Conservation (phyloP, 148 eudicot genomes). For the Tetragonia tetragonoides region DNA sequence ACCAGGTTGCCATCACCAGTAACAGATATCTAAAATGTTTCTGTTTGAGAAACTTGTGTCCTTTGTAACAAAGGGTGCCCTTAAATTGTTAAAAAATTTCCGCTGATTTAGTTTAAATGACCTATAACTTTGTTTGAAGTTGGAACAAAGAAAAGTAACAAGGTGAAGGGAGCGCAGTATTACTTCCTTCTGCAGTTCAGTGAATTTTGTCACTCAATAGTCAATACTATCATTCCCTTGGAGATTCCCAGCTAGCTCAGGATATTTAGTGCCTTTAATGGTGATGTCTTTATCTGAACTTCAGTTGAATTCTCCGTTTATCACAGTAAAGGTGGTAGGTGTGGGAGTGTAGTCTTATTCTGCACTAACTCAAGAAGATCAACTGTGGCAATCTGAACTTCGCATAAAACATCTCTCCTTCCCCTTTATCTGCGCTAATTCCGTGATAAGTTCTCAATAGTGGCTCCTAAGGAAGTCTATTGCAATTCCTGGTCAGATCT, state of each 20-base stretch:
- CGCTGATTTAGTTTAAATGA: background rate
- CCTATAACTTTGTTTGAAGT: background rate
- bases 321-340: background rate
- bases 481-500: no score
- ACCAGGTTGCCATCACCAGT: background rate
- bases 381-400: no score
- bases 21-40: background rate
- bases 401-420: background rate
- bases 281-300: background rate
- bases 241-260: background rate
- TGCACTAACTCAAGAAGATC: no score
- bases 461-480: background rate
- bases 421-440: background rate
- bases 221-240: background rate
- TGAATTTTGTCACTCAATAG: background rate
- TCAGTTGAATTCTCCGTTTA: constrained; percentile 2
- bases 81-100: background rate
- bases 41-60: background rate
- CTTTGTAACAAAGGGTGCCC: background rate
- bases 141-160: background rate
- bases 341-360: no score
- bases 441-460: background rate
- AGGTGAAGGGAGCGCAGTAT: background rate
- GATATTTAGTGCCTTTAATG: background rate
- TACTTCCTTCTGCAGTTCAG: background rate